phyloP scores from a whole-genome alignment of 2,329 filamentous ascomycete genomes.

The Tolypocladium endophyticum region DNA sequence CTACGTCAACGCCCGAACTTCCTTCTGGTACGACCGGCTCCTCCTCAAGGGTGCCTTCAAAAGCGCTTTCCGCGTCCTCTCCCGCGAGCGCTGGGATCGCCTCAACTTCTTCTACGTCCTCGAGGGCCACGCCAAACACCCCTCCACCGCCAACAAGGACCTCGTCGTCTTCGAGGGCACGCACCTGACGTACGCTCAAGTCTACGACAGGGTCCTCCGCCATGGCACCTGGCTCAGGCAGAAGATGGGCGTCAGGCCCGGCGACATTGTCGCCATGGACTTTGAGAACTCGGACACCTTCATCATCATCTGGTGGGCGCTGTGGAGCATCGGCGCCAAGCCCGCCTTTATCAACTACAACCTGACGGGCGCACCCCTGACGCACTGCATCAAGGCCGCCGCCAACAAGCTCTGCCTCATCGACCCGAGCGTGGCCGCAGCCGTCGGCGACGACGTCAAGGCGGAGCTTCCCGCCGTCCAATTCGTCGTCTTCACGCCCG shows the following conservation, averaged over 20 bases:
- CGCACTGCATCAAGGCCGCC: slow-evolving; percentile 64
- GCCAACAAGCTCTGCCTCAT: slow-evolving; percentile 58
- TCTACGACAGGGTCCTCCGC: slow-evolving; percentile 59
- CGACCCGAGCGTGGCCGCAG: slow-evolving; percentile 47
- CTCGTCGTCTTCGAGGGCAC: slow-evolving; percentile 61
- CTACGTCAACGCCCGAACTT: slow-evolving; percentile 65
- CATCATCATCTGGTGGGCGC: slow-evolving; percentile 61
- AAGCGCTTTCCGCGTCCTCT: slow-evolving; percentile 28
- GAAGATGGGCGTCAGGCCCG: slow-evolving; percentile 50
- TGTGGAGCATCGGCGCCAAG: slow-evolving; percentile 75
- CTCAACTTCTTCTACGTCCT: slow-evolving; percentile 67
- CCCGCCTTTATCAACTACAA: slow-evolving; percentile 89
- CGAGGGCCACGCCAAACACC: slow-evolving; percentile 50
- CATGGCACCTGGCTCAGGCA: slow-evolving; percentile 68
- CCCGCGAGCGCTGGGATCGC: slow-evolving; percentile 45
- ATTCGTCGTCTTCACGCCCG: slow-evolving; percentile 51
- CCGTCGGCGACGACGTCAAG: slow-evolving; percentile 47
- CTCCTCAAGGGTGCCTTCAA: slow-evolving; percentile 46
- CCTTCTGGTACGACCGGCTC: slow-evolving; percentile 53
- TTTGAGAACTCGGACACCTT: slow-evolving; percentile 75
- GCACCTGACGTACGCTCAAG: slow-evolving; percentile 63
- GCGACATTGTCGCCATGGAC: slow-evolving; percentile 71
- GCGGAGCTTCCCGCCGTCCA: slow-evolving; percentile 38
- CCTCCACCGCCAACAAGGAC: slow-evolving; percentile 38
- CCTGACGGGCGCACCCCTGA: slow-evolving; percentile 56